These are phyloP conservation scores for Creolimax fragrantissima DNA, from an alignment of 78 protist genomes.

Conservation along the genomic window DNA sequence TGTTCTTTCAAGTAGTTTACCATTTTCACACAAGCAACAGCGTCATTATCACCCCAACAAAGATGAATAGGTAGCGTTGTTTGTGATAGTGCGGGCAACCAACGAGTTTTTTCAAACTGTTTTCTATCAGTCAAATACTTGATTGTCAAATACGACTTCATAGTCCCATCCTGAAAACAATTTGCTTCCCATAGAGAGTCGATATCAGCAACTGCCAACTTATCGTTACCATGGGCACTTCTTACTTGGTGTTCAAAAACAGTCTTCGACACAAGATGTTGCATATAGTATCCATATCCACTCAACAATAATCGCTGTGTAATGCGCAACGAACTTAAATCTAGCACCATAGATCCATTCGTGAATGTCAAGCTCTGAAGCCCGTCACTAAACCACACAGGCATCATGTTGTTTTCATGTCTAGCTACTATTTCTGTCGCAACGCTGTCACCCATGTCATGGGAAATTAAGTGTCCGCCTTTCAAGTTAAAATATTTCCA, in stretches of 20 bases:
- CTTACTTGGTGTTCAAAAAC: background rate
- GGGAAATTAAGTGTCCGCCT: background rate
- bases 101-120: background rate
- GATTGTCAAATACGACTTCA: background rate
- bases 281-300: background rate
- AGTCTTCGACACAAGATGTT: background rate
- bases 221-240: background rate
- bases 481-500: background rate
- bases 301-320: background rate
- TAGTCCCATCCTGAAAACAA: background rate
- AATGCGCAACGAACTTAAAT: background rate
- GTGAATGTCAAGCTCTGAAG: background rate
- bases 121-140: background rate
- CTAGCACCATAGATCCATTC: background rate
- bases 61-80: background rate
- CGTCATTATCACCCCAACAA: background rate
- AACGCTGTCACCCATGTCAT: background rate
- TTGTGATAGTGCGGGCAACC: background rate
- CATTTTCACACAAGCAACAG: background rate
- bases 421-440: background rate
- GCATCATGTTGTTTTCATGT: background rate
- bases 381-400: background rate
- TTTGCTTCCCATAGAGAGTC: background rate
- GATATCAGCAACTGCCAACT: background rate
- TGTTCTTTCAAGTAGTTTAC: background rate